Percentiles rank a stretch among this genome's conserved stretches.
These are phyloP conservation scores for Fusarium secorum DNA, from an alignment of 2,329 filamentous ascomycete genomes.

Conservation along the genomic window DNA sequence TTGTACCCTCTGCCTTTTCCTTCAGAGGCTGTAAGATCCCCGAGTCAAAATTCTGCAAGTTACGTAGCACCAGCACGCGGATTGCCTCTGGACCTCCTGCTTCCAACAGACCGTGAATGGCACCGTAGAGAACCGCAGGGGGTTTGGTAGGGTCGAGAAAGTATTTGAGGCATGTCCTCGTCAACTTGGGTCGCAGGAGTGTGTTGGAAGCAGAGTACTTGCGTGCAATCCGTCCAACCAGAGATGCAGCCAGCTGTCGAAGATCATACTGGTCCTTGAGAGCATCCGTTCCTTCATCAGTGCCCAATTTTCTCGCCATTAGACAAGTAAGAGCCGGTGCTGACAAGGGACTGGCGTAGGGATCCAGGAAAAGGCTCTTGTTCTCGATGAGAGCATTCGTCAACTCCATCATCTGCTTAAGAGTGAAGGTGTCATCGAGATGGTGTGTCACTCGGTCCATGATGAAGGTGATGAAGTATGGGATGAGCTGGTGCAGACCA, in stretches of 20 bases:
- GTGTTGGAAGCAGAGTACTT: constrained; percentile 85
- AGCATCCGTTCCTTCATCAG: constrained; percentile 59
- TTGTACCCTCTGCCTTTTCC: constrained; percentile 57
- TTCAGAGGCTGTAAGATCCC: constrained; percentile 62
- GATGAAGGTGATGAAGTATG: constrained; percentile 96
- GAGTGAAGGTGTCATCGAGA: constrained; percentile 86
- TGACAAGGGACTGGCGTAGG: constrained; percentile 71
- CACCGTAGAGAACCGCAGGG: constrained; percentile 86
- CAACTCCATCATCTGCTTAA: constrained; percentile 92
- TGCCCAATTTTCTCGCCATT: constrained; percentile 78
- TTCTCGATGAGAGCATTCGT: constrained; percentile 86
- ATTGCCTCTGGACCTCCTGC: constrained; percentile 74
- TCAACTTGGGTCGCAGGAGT: constrained; percentile 85
- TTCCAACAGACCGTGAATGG: constrained; percentile 79
- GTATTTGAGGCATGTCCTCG: constrained; percentile 90
- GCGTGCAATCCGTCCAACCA: constrained; percentile 79
- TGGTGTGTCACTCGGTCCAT: constrained; percentile 95
- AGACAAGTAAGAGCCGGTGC: constrained; percentile 92
- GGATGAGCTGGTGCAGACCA: constrained; percentile 91
- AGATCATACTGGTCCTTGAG: constrained; percentile 76
- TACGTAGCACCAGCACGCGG: constrained; percentile 63
- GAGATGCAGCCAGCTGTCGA: constrained; percentile 81
- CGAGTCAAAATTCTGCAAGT: constrained; percentile 62
- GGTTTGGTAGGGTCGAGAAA: constrained; percentile 89
- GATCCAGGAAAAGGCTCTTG: constrained; percentile 74